Evolutionary conservation across 2,329 filamentous ascomycete species (phyloP), one percentile per base, ranked within the genome.

Genomic region (Xylaria sp.): DNA sequence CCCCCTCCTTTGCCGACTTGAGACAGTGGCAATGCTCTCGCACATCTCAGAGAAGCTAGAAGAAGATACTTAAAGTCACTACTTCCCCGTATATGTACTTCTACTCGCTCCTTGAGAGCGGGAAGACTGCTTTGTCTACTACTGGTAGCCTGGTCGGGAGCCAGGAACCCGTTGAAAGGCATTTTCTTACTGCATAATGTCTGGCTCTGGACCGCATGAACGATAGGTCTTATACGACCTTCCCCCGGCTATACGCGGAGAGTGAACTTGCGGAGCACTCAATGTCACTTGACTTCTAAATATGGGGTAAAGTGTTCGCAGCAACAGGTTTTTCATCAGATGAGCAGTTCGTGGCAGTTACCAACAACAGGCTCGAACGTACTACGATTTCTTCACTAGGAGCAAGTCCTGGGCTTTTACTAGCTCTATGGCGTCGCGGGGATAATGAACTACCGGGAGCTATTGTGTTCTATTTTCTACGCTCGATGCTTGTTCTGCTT

Each of bases 21-120:
- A 69, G 61, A 68, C 66, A 52, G 58, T 52, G 58, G 57, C 63
- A 58, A 52, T 69, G 66, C 25, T 54, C 52, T 46, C 25, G 39
- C 28, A 5, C 28, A 4, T 28, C 28, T 28, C 28, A 9, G 34
- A 37, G 34, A 37, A 37, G 57, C 59, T 39, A 31, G 62, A 62
- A 57, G 18, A n/a, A 46, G 37, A 51, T 44, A 13, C 28, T 13
- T 23, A 10, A 15, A 15, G 25, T 31, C 4, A 64, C 39, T 23
- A 50, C 56, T 56, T 60, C 23, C 31, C 44, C 46, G n/a, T 46
- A 25, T 34, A 4, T 10, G 6, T 28, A 41, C 23, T 58, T 28
- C 25, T 58, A 20, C 15, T 54, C 23, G 23, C 23, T 39, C 55
- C 39, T 56, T 10, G 8, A 37, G 34, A 55, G 25, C 25, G 15